phyloP scores from a whole-genome alignment of 768 basidiomycete genomes.

The Rhodotorula babjevae region DNA sequence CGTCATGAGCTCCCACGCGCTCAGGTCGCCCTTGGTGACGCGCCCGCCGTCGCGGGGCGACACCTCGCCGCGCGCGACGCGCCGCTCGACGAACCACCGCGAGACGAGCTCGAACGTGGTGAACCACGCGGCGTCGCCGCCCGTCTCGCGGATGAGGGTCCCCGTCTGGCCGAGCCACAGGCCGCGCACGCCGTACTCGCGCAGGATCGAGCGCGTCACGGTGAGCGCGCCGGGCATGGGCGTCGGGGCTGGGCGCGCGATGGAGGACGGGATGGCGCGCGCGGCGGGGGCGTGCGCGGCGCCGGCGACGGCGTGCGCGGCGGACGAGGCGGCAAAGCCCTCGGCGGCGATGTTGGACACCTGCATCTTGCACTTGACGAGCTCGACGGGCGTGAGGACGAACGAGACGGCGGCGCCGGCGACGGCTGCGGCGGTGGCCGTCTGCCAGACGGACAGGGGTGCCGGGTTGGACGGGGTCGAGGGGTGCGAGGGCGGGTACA shows the following conservation, averaged over 20 bases:
- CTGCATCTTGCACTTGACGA: conserved; percentile 97
- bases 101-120: conserved; percentile 74
- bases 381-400: conserved; percentile 88
- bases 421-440: conserved; percentile 75
- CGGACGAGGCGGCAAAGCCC: neutral
- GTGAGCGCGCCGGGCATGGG: conserved; percentile 63
- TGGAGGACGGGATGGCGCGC: neutral
- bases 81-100: conserved; percentile 56
- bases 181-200: conserved; percentile 66
- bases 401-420: conserved; percentile 83
- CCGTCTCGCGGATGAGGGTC: conserved; percentile 86
- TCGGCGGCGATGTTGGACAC: conserved; percentile 65
- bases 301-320: neutral
- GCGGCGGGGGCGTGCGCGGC: neutral
- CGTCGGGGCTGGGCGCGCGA: conserved; percentile 14
- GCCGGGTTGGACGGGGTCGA: conserved; percentile 37
- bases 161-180: conserved; percentile 97
- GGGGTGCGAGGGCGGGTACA: conserved; percentile 45
- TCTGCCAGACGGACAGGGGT: conserved; percentile 61
- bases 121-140: conserved; percentile 89
- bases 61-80: conserved; percentile 17
- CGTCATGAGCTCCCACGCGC: conserved; percentile 74
- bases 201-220: conserved; percentile 62
- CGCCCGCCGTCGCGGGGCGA: conserved; percentile 8
- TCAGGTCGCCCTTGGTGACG: conserved; percentile 53